Conservation (phyloP, 352 stramenopile genomes). For the Discostella stelligera region DNA sequence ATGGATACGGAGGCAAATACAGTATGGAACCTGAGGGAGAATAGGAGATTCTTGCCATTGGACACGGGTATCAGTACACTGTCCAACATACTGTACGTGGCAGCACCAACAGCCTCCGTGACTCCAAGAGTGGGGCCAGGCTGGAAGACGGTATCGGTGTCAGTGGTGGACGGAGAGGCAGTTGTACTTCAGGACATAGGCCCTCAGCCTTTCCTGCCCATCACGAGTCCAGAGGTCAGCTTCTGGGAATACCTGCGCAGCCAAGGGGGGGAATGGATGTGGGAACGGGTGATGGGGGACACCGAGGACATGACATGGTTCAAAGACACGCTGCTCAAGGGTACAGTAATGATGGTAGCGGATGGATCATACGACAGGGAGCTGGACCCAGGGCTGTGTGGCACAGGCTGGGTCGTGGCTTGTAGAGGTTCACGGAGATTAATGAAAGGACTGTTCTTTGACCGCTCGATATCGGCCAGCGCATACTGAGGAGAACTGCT, state of each 20-base stretch:
- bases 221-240: too few relatives aligned
- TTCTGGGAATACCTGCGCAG: neutral
- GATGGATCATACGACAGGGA: slow-evolving; percentile 5
- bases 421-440: neutral
- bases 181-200: too few relatives aligned
- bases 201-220: too few relatives aligned
- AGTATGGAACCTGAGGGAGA: too few relatives aligned
- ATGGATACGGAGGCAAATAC: too few relatives aligned
- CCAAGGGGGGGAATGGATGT: neutral
- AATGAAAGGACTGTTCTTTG: neutral
- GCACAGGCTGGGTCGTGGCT: neutral
- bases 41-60: too few relatives aligned
- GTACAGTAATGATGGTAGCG: neutral
- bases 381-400: neutral
- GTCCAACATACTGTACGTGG: too few relatives aligned
- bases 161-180: neutral
- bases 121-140: too few relatives aligned
- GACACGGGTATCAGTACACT: too few relatives aligned
- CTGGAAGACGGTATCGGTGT: neutral
- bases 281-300: too few relatives aligned
- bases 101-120: too few relatives aligned
- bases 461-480: neutral
- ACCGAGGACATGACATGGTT: neutral
- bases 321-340: neutral
- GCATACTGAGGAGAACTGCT: slow-evolving; percentile 10